phyloP scores from a whole-genome alignment of 805 yeast genomes.

The Myxozyma melibiosi region DNA sequence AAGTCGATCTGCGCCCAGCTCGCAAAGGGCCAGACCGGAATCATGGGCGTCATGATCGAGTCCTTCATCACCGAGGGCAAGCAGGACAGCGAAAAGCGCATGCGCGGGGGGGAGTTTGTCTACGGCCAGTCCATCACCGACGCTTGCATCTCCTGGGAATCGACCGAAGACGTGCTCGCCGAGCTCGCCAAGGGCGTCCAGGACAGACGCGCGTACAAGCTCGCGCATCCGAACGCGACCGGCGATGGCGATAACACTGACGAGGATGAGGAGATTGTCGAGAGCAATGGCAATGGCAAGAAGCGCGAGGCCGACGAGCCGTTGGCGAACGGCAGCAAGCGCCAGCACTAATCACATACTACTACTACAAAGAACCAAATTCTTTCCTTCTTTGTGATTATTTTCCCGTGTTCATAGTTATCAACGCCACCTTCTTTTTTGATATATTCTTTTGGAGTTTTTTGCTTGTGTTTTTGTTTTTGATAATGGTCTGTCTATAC shows the following conservation, averaged over 20 bases:
- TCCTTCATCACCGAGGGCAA: conserved; percentile 89
- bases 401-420: no score
- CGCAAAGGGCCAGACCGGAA: conserved; percentile 66
- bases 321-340: conserved; percentile 2
- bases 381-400: no score
- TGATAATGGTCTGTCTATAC: no score
- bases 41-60: conserved; percentile 97
- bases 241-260: conserved; percentile 26
- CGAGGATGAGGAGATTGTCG: conserved; percentile 11
- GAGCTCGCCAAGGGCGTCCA: conserved; percentile 78
- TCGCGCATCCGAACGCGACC: conserved; percentile 15
- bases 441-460: no score
- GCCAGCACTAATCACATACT: not conserved
- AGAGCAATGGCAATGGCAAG: not conserved
- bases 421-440: no score
- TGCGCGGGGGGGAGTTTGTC: conserved; percentile 70
- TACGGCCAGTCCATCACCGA: conserved; percentile 98
- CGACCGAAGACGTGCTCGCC: conserved; percentile 71
- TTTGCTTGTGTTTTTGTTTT: no score
- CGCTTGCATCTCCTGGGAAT: conserved; percentile 91
- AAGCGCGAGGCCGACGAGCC: conserved; percentile 4
- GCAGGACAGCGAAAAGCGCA: conserved; percentile 54
- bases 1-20: conserved; percentile 77
- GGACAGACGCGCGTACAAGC: conserved; percentile 56
- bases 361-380: no score